Evolutionary conservation across 2,329 filamentous ascomycete species (phyloP).

Genomic region (Fusarium armeniacum): DNA sequence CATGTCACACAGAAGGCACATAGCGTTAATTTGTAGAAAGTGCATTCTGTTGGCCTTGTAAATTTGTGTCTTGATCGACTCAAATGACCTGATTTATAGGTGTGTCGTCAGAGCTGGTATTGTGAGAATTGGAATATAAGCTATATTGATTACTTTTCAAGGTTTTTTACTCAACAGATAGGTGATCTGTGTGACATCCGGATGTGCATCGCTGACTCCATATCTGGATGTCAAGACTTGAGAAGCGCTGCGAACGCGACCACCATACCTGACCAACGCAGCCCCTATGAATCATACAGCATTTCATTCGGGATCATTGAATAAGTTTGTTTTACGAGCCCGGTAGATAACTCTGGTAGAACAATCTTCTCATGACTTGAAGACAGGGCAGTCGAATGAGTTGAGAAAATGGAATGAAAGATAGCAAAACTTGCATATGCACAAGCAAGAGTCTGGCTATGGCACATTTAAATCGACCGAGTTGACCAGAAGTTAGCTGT

Average conservation of each 20-base stretch:
- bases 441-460: neutral
- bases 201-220: neutral
- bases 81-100: neutral
- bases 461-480: neutral
- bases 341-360: neutral
- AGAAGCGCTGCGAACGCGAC: neutral
- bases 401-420: neutral
- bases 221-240: neutral
- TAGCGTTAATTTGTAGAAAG: neutral
- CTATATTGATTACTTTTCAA: neutral
- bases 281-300: neutral
- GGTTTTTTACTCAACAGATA: neutral
- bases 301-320: neutral
- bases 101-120: neutral
- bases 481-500: neutral
- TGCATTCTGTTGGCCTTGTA: neutral
- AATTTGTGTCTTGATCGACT: neutral
- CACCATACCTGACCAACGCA: neutral
- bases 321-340: neutral
- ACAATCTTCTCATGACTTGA: accelerated
- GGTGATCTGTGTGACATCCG: neutral
- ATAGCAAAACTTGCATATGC: neutral
- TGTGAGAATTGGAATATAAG: neutral
- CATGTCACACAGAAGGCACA: neutral
- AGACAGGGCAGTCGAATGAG: neutral